Evolutionary conservation across 352 stramenopile species (phyloP), one percentile per base, ranked within the genome.

Genomic region (Pythium dissimile): DNA sequence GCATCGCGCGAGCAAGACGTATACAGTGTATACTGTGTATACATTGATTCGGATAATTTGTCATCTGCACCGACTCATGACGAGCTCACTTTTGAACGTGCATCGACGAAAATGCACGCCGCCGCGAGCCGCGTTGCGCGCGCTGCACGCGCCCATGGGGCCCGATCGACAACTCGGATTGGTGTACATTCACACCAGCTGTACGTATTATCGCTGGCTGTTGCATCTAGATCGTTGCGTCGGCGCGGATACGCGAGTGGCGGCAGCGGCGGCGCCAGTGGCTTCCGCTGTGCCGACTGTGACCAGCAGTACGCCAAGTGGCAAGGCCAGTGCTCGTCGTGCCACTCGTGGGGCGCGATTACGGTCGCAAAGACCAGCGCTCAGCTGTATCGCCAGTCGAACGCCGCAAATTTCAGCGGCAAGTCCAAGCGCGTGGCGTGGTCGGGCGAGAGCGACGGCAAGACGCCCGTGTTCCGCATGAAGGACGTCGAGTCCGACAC

Each of bases 291-390:
- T 41, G 20, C 5, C 37, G 62, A 49, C 3, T 95, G 86, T 46
- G 80, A 82, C 16, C 79, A 89, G 32, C 57, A 53, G 20, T 89
- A 85, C 62, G 66, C 68, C 56, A 95, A 94, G 64, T 95, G 86
- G 86, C 84, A 90, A 62, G 86, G 86, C 20, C 82, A 94, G 62
- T 95, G 86, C 72, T 77, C 75, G 26, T 77, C 78, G 4, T 99
- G 95, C 71, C 71, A 75, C 15, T 64, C 92, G 32, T 99, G 94
- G 93, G 95, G 97, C 47, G 85, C 83, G 11, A 73, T 99, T 21
- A 77, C 83, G 50, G 63, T 90, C 18, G 72, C 84, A 12, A 74
- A 69, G 38, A 35, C 53, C 0, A 45, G 27, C 2, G 60, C 75
- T 15, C 62, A 77, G 13, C 49, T 74, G 30, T 92, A 80, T 48